Conservation (phyloP, 2,329 filamentous ascomycete genomes). For the Arthroderma sp. region DNA sequence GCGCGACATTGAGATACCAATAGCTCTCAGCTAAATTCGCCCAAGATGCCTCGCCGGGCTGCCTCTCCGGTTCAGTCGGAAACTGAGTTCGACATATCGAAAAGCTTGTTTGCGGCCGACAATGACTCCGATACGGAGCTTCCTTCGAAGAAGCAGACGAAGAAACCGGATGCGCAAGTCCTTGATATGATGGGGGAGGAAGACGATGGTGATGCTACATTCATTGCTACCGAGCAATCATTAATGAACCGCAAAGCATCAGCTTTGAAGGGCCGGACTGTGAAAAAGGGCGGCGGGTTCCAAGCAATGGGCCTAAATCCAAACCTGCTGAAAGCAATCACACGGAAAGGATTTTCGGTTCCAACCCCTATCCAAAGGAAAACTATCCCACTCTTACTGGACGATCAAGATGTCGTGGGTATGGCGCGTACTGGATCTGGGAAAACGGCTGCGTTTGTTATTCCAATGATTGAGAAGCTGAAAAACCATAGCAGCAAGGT, state of each 20-base stretch:
- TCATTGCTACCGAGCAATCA: constrained; percentile 78
- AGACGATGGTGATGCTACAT: constrained; percentile 59
- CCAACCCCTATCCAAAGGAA: constrained; percentile 97
- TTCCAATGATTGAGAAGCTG: constrained; percentile 92
- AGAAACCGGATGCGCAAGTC: constrained; percentile 22
- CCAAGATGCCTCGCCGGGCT: constrained; percentile 56
- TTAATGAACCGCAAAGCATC: constrained; percentile 76
- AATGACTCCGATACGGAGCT: constrained; percentile 39
- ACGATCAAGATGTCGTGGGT: constrained; percentile 89
- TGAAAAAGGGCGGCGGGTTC: constrained; percentile 93
- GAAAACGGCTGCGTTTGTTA: constrained; percentile 96
- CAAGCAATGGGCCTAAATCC: constrained; percentile 85
- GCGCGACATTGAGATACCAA: not conserved
- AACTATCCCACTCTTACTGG: constrained; percentile 81
- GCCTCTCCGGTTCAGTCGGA: constrained; percentile 77
- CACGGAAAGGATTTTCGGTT: constrained; percentile 86
- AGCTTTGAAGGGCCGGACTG: constrained; percentile 69
- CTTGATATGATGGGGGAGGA: constrained; percentile 51
- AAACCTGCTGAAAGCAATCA: constrained; percentile 77
- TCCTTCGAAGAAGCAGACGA: constrained; percentile 28
- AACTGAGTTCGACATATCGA: constrained; percentile 81
- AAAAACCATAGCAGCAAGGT: constrained; percentile 78
- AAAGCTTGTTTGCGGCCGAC: constrained; percentile 56
- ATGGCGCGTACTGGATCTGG: constrained; percentile 98
- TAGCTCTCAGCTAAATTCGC: not conserved